Evolutionary conservation across 1,284 basidiomycete genomes (phyloP).

Genomic region (Afroboletus lepidellus): DNA sequence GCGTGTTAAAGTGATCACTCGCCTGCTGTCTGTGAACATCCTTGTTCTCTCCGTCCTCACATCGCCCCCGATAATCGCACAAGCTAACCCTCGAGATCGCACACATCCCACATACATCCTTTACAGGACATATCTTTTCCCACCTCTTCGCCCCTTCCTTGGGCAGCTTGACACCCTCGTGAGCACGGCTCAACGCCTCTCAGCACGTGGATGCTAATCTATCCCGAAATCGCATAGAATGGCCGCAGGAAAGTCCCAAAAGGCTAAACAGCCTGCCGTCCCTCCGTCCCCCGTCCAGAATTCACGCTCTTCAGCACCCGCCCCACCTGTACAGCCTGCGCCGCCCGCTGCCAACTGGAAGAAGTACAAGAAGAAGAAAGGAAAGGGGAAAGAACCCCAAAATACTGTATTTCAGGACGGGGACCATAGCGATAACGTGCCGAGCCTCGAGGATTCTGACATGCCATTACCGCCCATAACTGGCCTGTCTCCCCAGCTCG

Average conservation of each 20-base stretch:
- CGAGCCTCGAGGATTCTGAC: conserved; percentile 24
- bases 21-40: conserved; percentile 13
- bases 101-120: background rate
- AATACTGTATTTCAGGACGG: conserved; percentile 21
- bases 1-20: conserved; percentile 48
- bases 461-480: conserved; percentile 26
- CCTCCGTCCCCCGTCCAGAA: conserved; percentile 8
- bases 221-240: conserved; percentile 20
- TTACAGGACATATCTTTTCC: conserved; percentile 5
- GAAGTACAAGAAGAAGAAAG: conserved; percentile 50
- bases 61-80: conserved; percentile 23
- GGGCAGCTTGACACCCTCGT: conserved; percentile 12
- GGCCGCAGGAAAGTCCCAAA: conserved; percentile 31
- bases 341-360: conserved; percentile 25
- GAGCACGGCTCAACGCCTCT: conserved; percentile 8
- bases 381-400: conserved; percentile 37
- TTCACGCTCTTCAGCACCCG: conserved; percentile 8
- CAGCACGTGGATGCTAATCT: conserved; percentile 19
- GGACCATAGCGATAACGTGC: conserved; percentile 27
- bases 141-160: background rate
- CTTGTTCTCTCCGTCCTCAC: conserved; percentile 11
- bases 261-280: conserved; percentile 19
- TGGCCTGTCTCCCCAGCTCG: conserved; percentile 45
- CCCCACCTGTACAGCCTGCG: conserved; percentile 6
- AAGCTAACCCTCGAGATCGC: conserved; percentile 18